These are phyloP conservation scores for Chrysoporthe cubensis DNA, from an alignment of 2,329 filamentous ascomycete species.

Conservation along the genomic window DNA sequence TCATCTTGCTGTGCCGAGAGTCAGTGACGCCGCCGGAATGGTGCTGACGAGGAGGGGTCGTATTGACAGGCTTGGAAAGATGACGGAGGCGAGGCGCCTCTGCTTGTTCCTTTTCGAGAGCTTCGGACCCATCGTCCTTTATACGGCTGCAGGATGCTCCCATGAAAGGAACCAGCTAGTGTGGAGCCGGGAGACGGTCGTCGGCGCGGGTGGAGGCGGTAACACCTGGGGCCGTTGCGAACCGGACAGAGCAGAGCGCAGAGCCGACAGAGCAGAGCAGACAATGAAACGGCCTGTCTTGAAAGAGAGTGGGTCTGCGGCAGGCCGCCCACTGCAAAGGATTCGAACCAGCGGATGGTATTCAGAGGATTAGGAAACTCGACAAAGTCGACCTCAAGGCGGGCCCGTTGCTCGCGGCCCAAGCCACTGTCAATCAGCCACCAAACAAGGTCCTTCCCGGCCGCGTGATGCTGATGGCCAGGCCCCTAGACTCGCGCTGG, in stretches of 20 bases:
- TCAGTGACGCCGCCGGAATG: conserved; percentile 14
- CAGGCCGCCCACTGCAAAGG: conserved; percentile 2
- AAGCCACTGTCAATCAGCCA: background rate
- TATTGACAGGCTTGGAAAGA: conserved; percentile 25
- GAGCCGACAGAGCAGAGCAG: background rate
- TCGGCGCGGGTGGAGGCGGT: background rate
- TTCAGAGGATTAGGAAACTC: background rate
- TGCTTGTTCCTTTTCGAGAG: conserved; percentile 20
- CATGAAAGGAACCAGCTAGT: background rate
- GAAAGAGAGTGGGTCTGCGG: background rate
- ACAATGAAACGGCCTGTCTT: background rate
- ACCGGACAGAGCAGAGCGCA: too few species aligned
- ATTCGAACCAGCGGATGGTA: background rate
- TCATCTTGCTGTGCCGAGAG: conserved; percentile 21
- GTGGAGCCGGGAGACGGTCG: background rate
- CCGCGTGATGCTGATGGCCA: background rate
- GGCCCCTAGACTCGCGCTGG: background rate
- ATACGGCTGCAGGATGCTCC: conserved; percentile 18
- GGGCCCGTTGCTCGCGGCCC: background rate
- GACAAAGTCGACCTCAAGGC: background rate
- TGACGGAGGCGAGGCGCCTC: conserved; percentile 17
- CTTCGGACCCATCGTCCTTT: conserved; percentile 24
- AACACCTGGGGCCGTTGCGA: background rate
- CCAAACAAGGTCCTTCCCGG: conserved; percentile 1
- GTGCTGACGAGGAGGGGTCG: conserved; percentile 20